Evolutionary conservation across 106 monocot species (phyloP).

Genomic region (Posidonia australis): DNA sequence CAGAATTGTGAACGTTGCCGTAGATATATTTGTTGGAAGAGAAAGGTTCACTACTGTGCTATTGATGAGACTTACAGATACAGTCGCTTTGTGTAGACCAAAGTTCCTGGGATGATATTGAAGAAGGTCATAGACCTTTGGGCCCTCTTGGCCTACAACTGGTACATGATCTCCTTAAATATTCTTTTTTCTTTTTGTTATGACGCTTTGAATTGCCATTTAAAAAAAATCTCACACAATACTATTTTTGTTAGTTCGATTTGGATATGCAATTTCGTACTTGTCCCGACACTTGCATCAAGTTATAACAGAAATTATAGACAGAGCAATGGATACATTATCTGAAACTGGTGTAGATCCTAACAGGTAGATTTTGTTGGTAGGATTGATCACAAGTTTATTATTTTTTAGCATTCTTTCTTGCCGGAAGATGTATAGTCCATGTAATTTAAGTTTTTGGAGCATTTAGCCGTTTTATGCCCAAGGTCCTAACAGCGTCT

Average conservation of each 20-base stretch:
- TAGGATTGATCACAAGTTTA: background rate
- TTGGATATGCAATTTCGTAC: slow-evolving; percentile 96
- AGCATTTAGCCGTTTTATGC: no score
- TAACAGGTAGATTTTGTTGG: slow-evolving; percentile 39
- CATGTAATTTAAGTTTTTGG: no score
- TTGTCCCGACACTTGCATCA: slow-evolving; percentile 68
- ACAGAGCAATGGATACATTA: slow-evolving; percentile 79
- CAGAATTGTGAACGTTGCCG: slow-evolving; percentile 59
- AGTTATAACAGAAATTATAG: slow-evolving; percentile 72
- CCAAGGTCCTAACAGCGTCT: no score
- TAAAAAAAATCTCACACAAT: no score
- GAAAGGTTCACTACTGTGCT: slow-evolving; percentile 85
- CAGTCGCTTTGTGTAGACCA: slow-evolving; percentile 79
- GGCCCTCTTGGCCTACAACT: slow-evolving; percentile 82
- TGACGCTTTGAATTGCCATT: no score
- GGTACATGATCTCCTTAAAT: slow-evolving; percentile 20
- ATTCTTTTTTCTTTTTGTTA: no score
- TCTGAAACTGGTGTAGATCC: slow-evolving; percentile 75
- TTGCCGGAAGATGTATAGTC: no score
- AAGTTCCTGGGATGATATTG: slow-evolving; percentile 92
- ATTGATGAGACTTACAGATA: slow-evolving; percentile 81
- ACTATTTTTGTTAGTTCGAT: slow-evolving; percentile 50
- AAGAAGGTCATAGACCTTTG: slow-evolving; percentile 60
- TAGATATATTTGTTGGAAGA: slow-evolving; percentile 88
- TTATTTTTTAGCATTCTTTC: background rate